A percentile compares a stretch with the other conserved stretches of the same genome.
Evolutionary conservation across 2,329 filamentous ascomycete species (phyloP).

Genomic region (Talaromyces verruculosus): DNA sequence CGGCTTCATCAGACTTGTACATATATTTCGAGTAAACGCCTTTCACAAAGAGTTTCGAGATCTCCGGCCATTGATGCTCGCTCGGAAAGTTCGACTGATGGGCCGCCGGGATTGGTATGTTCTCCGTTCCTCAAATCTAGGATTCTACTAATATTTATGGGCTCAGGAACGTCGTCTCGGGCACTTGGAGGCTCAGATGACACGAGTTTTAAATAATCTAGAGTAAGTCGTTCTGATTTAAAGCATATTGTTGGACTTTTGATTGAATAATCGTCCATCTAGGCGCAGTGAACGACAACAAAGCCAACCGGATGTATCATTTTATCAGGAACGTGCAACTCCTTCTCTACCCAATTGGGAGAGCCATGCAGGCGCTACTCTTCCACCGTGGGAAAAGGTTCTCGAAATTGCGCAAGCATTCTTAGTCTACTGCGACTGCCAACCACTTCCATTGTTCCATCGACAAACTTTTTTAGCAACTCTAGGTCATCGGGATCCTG

Average conservation of each 20-base stretch:
- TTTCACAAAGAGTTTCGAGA: conserved; percentile 19
- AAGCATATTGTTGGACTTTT: not conserved
- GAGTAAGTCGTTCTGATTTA: conserved; percentile 28
- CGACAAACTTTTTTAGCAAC: conserved; percentile 43
- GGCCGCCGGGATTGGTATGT: not conserved
- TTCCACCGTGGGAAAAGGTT: conserved; percentile 44
- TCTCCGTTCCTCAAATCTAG: not conserved
- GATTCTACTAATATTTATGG: conserved; percentile 2
- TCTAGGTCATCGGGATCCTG: conserved; percentile 40
- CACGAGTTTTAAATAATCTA: conserved; percentile 38
- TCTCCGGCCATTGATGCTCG: conserved; percentile 16
- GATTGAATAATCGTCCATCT: not conserved
- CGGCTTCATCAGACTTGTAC: conserved; percentile 51
- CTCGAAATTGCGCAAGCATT: conserved; percentile 45
- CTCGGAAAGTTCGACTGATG: conserved; percentile 18
- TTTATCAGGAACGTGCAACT: conserved; percentile 17
- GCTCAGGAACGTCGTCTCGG: conserved; percentile 36
- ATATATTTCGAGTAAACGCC: conserved; percentile 36
- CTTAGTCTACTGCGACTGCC: conserved; percentile 51
- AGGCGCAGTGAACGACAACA: conserved; percentile 10
- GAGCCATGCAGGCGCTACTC: conserved; percentile 22
- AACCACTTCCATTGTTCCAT: conserved; percentile 52
- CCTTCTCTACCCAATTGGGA: conserved; percentile 17
- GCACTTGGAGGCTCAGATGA: conserved; percentile 36
- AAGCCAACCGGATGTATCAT: not conserved